Evolutionary conservation across 2,329 filamentous ascomycete species (phyloP).

Genomic region (Aspergillus japonicus): DNA sequence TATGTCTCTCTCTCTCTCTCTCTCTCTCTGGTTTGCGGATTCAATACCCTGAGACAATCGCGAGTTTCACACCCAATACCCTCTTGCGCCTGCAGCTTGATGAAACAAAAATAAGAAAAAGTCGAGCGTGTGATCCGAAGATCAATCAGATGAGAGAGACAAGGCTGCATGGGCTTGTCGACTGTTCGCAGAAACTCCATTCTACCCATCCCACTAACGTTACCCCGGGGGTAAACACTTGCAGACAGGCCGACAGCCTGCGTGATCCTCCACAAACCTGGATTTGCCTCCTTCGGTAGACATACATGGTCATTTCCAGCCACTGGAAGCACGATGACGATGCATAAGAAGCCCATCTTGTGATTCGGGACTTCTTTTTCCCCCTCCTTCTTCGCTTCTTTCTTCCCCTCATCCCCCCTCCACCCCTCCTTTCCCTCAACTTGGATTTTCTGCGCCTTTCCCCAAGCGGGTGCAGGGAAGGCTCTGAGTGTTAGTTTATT

Average conservation of each 20-base stretch:
- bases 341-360: slow-evolving; percentile 4
- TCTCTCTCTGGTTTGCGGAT: not conserved
- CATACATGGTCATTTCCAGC: slow-evolving; percentile 7
- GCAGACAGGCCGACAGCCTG: not conserved
- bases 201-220: not conserved
- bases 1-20: too few species aligned
- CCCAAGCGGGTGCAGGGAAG: not conserved
- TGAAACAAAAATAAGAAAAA: not conserved
- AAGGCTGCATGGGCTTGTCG: not conserved
- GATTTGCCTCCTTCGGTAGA: not conserved
- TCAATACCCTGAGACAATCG: not conserved
- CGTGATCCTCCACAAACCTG: not conserved
- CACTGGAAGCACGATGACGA: slow-evolving; percentile 15
- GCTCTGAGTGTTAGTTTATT: not conserved
- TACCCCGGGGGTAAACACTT: not conserved
- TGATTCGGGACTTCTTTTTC: slow-evolving; percentile 8
- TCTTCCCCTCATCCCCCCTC: not conserved
- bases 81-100: not conserved
- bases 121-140: not conserved
- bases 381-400: not conserved
- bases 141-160: not conserved
- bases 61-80: not conserved
- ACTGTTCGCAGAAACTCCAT: not conserved
- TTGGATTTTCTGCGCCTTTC: not conserved
- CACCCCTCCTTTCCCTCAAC: not conserved